Conservation (phyloP, 2,329 filamentous ascomycete genomes). For the Colletotrichum liriopes region DNA sequence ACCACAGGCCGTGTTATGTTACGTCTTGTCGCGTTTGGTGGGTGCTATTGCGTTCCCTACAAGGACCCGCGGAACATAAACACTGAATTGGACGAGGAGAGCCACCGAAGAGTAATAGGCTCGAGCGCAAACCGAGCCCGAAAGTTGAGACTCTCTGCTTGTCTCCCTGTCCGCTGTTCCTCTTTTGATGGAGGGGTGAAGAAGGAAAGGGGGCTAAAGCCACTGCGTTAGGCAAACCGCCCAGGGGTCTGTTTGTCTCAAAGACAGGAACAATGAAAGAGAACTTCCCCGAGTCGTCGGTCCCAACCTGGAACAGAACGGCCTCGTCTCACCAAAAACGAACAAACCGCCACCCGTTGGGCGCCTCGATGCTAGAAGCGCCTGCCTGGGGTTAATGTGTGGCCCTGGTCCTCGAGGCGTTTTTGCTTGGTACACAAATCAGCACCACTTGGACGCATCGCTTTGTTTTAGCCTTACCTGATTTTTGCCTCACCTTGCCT, state of each 20-base stretch:
- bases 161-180: neutral
- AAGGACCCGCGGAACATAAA: constrained; percentile 1
- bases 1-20: constrained; percentile 20
- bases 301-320: neutral
- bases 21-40: neutral
- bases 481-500: constrained; percentile 3
- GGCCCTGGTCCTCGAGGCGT: constrained; percentile 2
- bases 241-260: neutral
- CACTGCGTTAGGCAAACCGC: constrained; percentile 8
- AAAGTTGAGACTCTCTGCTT: neutral
- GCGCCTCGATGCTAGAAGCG: neutral
- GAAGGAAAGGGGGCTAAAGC: constrained; percentile 3
- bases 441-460: neutral
- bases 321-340: neutral
- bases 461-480: neutral
- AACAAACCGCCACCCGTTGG: neutral
- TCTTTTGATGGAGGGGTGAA: neutral
- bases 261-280: constrained; percentile 19
- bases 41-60: constrained; percentile 2
- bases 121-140: constrained; percentile 12
- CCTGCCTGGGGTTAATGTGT: constrained; percentile 5
- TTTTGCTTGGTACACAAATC: neutral
- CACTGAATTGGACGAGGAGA: constrained; percentile 1
- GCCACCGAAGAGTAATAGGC: neutral
- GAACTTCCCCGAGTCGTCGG: neutral